A percentile compares a stretch with the other conserved stretches of the same genome.
phyloP scores from a whole-genome alignment of 805 yeast species.

The Metschnikowia similis region DNA sequence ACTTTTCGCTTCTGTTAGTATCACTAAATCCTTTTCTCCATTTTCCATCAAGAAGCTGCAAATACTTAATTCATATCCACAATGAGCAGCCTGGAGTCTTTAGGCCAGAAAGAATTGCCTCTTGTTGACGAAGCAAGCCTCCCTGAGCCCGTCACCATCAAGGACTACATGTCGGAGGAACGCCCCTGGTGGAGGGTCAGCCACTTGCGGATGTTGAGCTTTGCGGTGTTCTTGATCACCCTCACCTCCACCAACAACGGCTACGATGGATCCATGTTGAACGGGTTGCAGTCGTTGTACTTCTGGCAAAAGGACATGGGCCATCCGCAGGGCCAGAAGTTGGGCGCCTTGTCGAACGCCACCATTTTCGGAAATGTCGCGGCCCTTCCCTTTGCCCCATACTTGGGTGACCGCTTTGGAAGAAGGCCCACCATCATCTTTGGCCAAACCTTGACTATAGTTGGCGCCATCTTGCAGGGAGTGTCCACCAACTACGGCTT shows the following conservation, averaged over 20 bases:
- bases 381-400: slow-evolving; percentile 17
- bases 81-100: slow-evolving; percentile 2
- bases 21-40: too few relatives aligned
- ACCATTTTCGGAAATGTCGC: slow-evolving; percentile 35
- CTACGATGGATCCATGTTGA: slow-evolving; percentile 34
- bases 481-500: slow-evolving; percentile 28
- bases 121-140: neutral
- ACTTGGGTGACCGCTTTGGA: slow-evolving; percentile 35
- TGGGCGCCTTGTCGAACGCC: slow-evolving; percentile 23
- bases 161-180: slow-evolving; percentile 14
- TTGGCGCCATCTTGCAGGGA: slow-evolving; percentile 38
- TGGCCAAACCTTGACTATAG: slow-evolving; percentile 24
- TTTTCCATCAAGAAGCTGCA: too few relatives aligned
- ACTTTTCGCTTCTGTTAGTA: too few relatives aligned
- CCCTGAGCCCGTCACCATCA: slow-evolving; percentile 4
- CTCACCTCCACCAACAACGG: slow-evolving; percentile 43
- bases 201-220: slow-evolving; percentile 36
- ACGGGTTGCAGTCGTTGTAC: slow-evolving; percentile 45
- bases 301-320: slow-evolving; percentile 38
- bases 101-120: neutral
- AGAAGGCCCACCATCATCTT: slow-evolving; percentile 31
- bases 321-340: slow-evolving; percentile 18
- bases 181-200: slow-evolving; percentile 31
- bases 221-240: slow-evolving; percentile 37
- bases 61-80: neutral